phyloP scores from a whole-genome alignment of 2,329 filamentous ascomycete genomes.

The Talaromyces pinophilus region DNA sequence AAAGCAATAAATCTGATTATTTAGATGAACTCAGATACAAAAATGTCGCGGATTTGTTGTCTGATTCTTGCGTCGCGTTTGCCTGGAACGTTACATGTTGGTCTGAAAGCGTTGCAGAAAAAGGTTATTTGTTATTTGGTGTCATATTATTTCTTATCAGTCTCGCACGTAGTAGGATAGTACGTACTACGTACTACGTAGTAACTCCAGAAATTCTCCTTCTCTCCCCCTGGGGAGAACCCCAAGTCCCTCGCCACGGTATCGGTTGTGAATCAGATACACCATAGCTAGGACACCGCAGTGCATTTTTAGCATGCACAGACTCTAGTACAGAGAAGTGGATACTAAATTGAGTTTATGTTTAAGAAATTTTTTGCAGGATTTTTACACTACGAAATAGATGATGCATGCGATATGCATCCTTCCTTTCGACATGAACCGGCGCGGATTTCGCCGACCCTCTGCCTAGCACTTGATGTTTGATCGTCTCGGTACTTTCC shows the following conservation, averaged over 20 bases:
- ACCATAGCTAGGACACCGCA: background rate
- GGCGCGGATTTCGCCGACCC: background rate
- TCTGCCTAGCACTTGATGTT: background rate
- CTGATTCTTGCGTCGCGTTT: constrained; percentile 4
- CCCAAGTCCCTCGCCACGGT: background rate
- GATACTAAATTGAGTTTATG: background rate
- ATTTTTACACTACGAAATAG: background rate
- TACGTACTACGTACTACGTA: background rate
- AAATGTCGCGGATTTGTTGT: background rate
- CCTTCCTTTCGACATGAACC: background rate
- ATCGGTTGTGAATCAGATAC: background rate
- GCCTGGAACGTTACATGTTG: background rate
- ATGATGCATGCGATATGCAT: background rate
- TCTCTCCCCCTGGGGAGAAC: background rate
- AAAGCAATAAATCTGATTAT: too few species aligned
- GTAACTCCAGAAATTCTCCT: background rate
- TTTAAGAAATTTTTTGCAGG: background rate
- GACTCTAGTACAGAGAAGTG: too few species aligned
- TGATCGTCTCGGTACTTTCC: background rate
- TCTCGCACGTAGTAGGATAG: background rate
- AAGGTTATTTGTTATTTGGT: background rate
- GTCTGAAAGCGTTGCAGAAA: background rate
- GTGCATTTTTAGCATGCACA: too few species aligned
- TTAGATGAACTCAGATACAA: background rate
- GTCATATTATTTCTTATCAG: background rate